Evolutionary conservation across 148 eudicot genomes (phyloP), one percentile per base, ranked within the genome.

Genomic region (Spergularia marina): DNA sequence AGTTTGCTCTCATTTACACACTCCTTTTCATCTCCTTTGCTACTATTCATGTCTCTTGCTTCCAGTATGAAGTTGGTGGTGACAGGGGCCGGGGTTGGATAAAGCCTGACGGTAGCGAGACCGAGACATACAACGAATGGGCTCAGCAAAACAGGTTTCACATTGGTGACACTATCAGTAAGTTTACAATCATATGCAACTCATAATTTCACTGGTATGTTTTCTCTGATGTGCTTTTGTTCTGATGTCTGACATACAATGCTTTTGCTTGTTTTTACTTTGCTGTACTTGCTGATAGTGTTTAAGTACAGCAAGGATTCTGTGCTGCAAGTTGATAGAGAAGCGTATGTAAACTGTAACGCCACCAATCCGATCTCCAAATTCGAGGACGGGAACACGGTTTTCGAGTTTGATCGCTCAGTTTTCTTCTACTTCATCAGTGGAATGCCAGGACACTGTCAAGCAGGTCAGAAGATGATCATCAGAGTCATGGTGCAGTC

Each of bases 351-450:
- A 1, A 77, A 71, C 70, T 93, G 97, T 71, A 67, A 65, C 53
- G 78, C 69, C 25, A 71, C 84, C 7, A 79, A 74, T 23, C 89
- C 93, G 12, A 74, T 85, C 65, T 71, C 80, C 44, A 84, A 79
- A 76, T 91, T 81, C n/a, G 83, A 82, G 8, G 86, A 86, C 52
- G 98, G 91, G n/a, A 74, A 78, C 75, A 87, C 96, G 0, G 81
- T 82, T 20, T 86, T 86, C 47, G 40, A 78, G 82, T 84, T 93
- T 2, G 79, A 86, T 69, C 88, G 75, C 21, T 77, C 80, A 3
- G 98, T 93, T 13, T 89, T 82, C 80, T 86, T 84, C 79, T 89
- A 83, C 74, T 93, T 93, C 86, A 87, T 90, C 54, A 91, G 93
- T 60, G 98, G 95, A 53, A 76, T 78, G 59, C 80, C 84, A 23